Base-by-base conservation (phyloP, 495 filamentous ascomycete genomes). In the Aspergillus carlsbadensis region DNA sequence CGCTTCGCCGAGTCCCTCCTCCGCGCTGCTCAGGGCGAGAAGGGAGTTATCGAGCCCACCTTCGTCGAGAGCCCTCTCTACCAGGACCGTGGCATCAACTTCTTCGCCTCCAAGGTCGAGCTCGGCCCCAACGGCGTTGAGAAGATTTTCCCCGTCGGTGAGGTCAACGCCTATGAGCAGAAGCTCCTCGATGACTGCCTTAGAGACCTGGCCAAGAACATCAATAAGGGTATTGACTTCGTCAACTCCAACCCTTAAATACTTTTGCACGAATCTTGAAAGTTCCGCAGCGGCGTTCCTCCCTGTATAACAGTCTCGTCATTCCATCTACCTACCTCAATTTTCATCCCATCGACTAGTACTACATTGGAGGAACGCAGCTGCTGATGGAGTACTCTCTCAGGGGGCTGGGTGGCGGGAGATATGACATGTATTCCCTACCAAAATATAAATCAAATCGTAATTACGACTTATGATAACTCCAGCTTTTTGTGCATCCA, bases 31-130 rank as follows among this genome's bases (percentile, higher is more conserved):
- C 85, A 96, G 72, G 94, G 95, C 59, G 84, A 96, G 83, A 96
- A 93, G 85, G 90, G 91, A 68, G 88, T 98, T 56, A 73, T 94
- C 57, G 94, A 98, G 85, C 93, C 94, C 56, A 92, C 92, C 56
- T 98, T 96, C 70, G 92, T 98, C 66, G 91, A 98, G 73, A 90
- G 85, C 76, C 92, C 94, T 49, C 85, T 98, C 54, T 98, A 88
- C 88, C 96, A 96, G 87, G 90, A 96, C 77, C 85, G 93, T 79
- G 94, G 92, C 65, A 81, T 92, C 68, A 87, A 96, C 55, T 98
- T 92, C 87, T 98, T 98, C 81, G 87, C 92, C 68, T 91, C 87
- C 71, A 85, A 81, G 70, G 90, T 98, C 64, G 90, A 96, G 84
- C 87, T 98, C 64, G 94, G 94, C 76, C 91, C 91, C 63, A 90